Percentiles rank a stretch among this genome's conserved stretches.
phyloP scores from a whole-genome alignment of 2,329 filamentous ascomycete genomes.

The Colletotrichum lini region DNA sequence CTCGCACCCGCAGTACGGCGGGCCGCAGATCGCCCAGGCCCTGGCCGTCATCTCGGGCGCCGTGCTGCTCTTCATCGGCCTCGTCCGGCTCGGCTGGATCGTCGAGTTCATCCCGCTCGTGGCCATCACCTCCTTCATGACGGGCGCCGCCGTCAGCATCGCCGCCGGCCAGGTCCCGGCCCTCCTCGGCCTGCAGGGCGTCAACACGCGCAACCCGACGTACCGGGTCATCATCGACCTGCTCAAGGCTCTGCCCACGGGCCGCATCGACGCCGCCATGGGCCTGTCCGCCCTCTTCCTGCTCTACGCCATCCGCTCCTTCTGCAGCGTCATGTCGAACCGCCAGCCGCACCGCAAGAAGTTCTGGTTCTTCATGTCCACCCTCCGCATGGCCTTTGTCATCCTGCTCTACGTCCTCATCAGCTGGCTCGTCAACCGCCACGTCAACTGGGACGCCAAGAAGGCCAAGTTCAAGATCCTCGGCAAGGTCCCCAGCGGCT shows the following conservation, averaged over 20 bases:
- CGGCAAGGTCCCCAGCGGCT: slow-evolving; percentile 79
- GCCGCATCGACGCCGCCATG: slow-evolving; percentile 78
- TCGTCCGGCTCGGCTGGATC: slow-evolving; percentile 64
- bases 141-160: slow-evolving; percentile 66
- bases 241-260: slow-evolving; percentile 55
- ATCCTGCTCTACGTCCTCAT: slow-evolving; percentile 86
- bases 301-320: slow-evolving; percentile 75
- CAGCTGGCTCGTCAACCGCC: slow-evolving; percentile 78
- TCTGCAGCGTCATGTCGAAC: slow-evolving; percentile 75
- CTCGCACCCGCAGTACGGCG: slow-evolving; percentile 51
- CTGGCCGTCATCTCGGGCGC: slow-evolving; percentile 62
- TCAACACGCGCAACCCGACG: slow-evolving; percentile 62
- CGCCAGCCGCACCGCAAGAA: slow-evolving; percentile 77
- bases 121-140: slow-evolving; percentile 66
- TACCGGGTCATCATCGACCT: slow-evolving; percentile 62
- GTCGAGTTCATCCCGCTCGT: slow-evolving; percentile 67
- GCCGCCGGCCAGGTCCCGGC: slow-evolving; percentile 63
- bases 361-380: slow-evolving; percentile 83
- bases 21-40: slow-evolving; percentile 59
- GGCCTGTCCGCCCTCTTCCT: slow-evolving; percentile 77
- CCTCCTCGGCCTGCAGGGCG: slow-evolving; percentile 58
- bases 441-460: slow-evolving; percentile 61
- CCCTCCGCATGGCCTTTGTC: slow-evolving; percentile 84
- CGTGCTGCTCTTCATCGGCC: slow-evolving; percentile 61
- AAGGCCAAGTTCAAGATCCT: slow-evolving; percentile 76